These are phyloP conservation scores for Saccharomycopsis microspora DNA, from an alignment of 805 yeast genomes.

Conservation along the genomic window DNA sequence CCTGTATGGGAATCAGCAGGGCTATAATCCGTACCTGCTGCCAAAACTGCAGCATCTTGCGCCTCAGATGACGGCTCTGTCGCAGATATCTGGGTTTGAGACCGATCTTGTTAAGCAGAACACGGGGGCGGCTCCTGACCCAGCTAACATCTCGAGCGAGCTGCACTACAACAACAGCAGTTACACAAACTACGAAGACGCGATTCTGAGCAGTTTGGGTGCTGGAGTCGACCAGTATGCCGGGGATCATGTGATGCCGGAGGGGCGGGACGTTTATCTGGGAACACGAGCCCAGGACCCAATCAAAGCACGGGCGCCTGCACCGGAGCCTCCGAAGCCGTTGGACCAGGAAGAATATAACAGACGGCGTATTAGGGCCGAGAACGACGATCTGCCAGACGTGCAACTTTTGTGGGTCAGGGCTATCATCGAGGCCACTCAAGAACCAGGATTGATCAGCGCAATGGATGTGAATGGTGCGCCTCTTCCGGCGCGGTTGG, in stretches of 20 bases:
- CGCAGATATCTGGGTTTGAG: slow-evolving; percentile 10
- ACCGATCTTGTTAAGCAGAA: slow-evolving; percentile 9
- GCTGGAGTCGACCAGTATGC: slow-evolving; percentile 2
- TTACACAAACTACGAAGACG: slow-evolving; percentile 10
- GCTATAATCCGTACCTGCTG: not conserved
- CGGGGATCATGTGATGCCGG: not conserved
- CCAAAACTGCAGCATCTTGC: not conserved
- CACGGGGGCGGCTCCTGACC: slow-evolving; percentile 9
- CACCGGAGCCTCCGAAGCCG: slow-evolving; percentile 2
- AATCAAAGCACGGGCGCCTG: not conserved
- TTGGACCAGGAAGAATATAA: slow-evolving; percentile 14
- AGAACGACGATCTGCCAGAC: slow-evolving; percentile 26
- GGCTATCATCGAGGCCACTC: slow-evolving; percentile 36
- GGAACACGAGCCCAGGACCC: slow-evolving; percentile 1
- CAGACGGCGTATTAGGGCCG: slow-evolving; percentile 9
- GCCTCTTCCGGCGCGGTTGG: slow-evolving; percentile 27
- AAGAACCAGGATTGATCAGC: slow-evolving; percentile 29
- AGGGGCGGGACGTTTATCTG: not conserved
- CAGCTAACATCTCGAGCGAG: not conserved
- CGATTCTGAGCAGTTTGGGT: slow-evolving; percentile 6
- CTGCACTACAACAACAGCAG: slow-evolving; percentile 3
- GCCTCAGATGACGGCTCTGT: slow-evolving; percentile 5
- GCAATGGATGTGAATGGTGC: slow-evolving; percentile 39
- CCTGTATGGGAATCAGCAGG: not conserved
- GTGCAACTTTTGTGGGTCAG: slow-evolving; percentile 60